Evolutionary conservation across 2,329 filamentous ascomycete species (phyloP).

Genomic region (Penicillium palitans): DNA sequence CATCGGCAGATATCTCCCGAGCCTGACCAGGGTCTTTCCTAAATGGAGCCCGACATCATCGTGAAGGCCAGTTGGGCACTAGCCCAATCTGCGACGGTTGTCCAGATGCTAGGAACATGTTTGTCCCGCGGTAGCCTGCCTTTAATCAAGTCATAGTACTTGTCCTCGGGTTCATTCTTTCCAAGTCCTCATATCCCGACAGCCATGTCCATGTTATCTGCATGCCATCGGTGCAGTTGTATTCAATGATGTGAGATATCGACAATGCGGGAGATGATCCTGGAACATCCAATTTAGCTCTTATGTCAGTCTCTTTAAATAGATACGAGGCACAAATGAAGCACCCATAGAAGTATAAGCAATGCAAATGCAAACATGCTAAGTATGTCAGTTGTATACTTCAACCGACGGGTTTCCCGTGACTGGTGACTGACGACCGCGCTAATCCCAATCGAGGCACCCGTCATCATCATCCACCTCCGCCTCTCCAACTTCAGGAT

Average conservation of each 20-base stretch:
- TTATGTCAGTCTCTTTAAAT: slow-evolving; percentile 1
- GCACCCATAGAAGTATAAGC: neutral
- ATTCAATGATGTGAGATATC: slow-evolving; percentile 2
- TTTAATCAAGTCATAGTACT: slow-evolving; percentile 1
- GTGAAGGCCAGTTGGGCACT: slow-evolving; percentile 24
- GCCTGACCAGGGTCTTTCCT: slow-evolving; percentile 9
- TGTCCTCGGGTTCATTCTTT: slow-evolving; percentile 1
- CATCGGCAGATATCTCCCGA: slow-evolving; percentile 17
- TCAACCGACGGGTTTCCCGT: slow-evolving; percentile 24
- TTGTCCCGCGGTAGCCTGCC: neutral
- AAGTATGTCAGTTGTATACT: slow-evolving; percentile 3
- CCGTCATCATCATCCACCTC: slow-evolving; percentile 27
- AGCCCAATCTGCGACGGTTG: slow-evolving; percentile 3
- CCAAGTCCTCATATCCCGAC: neutral
- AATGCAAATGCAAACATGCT: neutral
- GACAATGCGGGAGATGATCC: neutral
- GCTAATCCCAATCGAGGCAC: slow-evolving; percentile 30
- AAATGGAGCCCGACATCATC: slow-evolving; percentile 22
- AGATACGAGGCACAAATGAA: neutral
- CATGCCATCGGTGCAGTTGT: slow-evolving; percentile 1
- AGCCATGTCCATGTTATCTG: neutral
- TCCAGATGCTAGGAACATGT: slow-evolving; percentile 15
- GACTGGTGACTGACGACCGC: slow-evolving; percentile 33
- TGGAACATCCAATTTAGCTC: neutral
- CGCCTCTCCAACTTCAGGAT: slow-evolving; percentile 14